Base-by-base conservation (phyloP, 1,284 basidiomycete genomes). In the Mycosarcoma maydis region DNA sequence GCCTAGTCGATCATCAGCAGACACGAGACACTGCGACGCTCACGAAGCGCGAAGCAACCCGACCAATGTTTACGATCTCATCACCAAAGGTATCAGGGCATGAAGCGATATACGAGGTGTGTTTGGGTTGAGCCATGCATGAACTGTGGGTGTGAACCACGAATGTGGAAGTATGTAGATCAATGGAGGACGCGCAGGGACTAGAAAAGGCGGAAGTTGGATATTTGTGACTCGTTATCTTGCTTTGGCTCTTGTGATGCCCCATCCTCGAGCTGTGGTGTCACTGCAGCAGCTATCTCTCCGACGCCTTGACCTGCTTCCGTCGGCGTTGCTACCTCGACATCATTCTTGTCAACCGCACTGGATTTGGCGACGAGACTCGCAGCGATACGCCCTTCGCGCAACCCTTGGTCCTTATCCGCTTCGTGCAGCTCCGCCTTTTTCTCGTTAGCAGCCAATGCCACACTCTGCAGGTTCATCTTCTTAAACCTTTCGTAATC, bases 391-490 rank as follows among this genome's bases (percentile, higher is more conserved):
- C 59, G 54, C 13, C 55, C 55, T 19, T 49, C 27, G 3, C 22
- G 22, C 11, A 19, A 16, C 0, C 41, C 37, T 27, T 47, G 17
- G 16, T 37, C 34, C 0, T 6, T 9, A 37, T 16, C 41, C 34
- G 32, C n/a, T 11, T 16, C 42, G 20, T 29, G 2, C 40, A 39
- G 30, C 17, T 36, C 22, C 13, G 58, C 62, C 43, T 40, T 52
- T n/a, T 20, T 47, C 34, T 50, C 49, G 37, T 60, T 68, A 6
- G 53, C 47, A 6, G 60, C 59, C 39, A 47, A 38, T 1, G 73
- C 75, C 1, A 78, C 37, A 24, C 53, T 66, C 43, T 76, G 74
- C 16, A 76, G 47, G 32, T 78, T 78, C 24, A 68, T 38, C 53
- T 73, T 74, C 39, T 57, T 72, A 45, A 55, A 69, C 32, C 62